These are phyloP conservation scores for Geotrichum australiense DNA, from an alignment of 1,139 yeast species.

Conservation along the genomic window DNA sequence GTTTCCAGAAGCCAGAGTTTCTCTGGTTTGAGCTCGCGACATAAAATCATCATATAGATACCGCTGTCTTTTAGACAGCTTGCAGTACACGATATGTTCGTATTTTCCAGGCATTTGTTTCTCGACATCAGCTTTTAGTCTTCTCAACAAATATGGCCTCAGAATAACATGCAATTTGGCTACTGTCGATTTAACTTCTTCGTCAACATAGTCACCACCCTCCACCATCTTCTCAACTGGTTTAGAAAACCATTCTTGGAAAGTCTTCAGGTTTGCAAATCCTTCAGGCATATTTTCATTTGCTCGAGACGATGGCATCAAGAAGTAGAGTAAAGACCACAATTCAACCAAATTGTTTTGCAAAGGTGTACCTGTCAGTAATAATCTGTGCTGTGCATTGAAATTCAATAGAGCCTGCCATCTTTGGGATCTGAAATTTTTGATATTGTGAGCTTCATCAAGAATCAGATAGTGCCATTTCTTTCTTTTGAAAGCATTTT, in stretches of 20 bases:
- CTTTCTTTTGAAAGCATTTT: conserved; percentile 84
- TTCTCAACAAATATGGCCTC: conserved; percentile 83
- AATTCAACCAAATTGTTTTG: conserved; percentile 89
- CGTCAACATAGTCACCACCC: conserved; percentile 51
- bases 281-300: conserved; percentile 79
- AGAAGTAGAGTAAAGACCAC: conserved; percentile 87
- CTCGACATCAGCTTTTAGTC: conserved; percentile 94
- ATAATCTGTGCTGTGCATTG: conserved; percentile 78
- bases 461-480: conserved; percentile 94
- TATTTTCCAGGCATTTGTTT: conserved; percentile 98
- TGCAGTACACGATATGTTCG: conserved; percentile 90
- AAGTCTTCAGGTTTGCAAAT: conserved; percentile 90
- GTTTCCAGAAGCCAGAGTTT: conserved; percentile 90
- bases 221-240: conserved; percentile 93
- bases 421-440: conserved; percentile 89
- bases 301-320: conserved; percentile 84
- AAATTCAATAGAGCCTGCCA: conserved; percentile 96
- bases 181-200: conserved; percentile 78
- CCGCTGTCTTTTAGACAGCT: conserved; percentile 87
- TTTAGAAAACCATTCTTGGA: conserved; percentile 96
- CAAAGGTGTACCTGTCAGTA: conserved; percentile 92
- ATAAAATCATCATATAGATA: conserved; percentile 92
- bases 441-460: conserved; percentile 98
- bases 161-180: conserved; percentile 86
- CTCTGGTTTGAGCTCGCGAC: conserved; percentile 94